Evolutionary conservation across 352 stramenopile genomes (phyloP).

Genomic region (Halophytophthora batemanensis): DNA sequence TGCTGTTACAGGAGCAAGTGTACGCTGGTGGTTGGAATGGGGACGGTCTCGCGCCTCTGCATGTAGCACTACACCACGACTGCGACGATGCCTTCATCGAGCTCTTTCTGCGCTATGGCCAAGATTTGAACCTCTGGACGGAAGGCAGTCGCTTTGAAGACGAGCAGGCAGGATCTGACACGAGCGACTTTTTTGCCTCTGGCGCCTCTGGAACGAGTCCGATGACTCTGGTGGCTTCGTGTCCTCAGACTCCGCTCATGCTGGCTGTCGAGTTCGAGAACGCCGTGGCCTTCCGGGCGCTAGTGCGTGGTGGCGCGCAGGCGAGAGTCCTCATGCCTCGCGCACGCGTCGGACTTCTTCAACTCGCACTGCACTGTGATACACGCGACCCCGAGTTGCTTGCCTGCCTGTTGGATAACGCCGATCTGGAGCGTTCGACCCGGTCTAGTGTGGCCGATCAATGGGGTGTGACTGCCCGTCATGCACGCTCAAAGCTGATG

Average conservation of each 20-base stretch:
- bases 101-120: constrained; percentile 39
- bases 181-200: constrained; percentile 8
- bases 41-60: constrained; percentile 42
- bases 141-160: constrained; percentile 37
- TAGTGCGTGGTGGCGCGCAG: constrained; percentile 49
- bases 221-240: constrained; percentile 9
- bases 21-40: constrained; percentile 56
- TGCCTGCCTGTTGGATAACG: constrained; percentile 19
- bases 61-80: constrained; percentile 42
- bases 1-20: constrained; percentile 40
- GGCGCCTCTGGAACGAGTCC: constrained; percentile 5
- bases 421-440: constrained; percentile 20
- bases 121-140: constrained; percentile 64
- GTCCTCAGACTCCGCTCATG: constrained; percentile 46
- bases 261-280: constrained; percentile 53
- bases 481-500: constrained; percentile 25
- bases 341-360: constrained; percentile 44
- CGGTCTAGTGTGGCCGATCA: constrained; percentile 32
- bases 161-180: constrained; percentile 4
- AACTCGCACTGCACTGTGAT: constrained; percentile 38
- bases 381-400: constrained; percentile 22
- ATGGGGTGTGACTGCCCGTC: constrained; percentile 31
- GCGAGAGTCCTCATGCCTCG: constrained; percentile 37
- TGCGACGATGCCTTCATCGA: constrained; percentile 46
- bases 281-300: constrained; percentile 34